Evolutionary conservation across 148 eudicot genomes (phyloP), one percentile per base, ranked within the genome.

Genomic region (Silene conica): DNA sequence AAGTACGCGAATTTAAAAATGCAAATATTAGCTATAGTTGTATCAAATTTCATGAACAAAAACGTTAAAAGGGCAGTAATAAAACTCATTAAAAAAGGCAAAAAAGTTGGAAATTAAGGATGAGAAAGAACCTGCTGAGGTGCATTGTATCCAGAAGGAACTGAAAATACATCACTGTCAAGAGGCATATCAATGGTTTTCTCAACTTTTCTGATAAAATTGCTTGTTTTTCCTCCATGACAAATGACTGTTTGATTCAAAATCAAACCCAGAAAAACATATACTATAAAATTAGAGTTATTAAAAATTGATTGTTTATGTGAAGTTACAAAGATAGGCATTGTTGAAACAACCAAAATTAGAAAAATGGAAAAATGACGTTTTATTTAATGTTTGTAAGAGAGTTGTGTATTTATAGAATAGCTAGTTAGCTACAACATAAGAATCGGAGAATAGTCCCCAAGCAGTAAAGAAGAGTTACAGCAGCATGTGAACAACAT

Each of bases 91-190:
- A 10, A 46, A 55, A 20, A 6, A 6, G 4, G 8, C 12, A 19
- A 58, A 23, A 1, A 58, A 11, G 22, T n/a, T 14, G 23, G 22
- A 25, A 41, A 23, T 6, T 61, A 50, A 4, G 6, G 70, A 46
- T 25, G 61, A 25, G 65, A 45, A 74, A 18, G 1, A 54, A 89
- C 93, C 93, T 89, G 93, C 77, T 89, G 93, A 73, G 93, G 93
- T 38, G 94, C 88, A 83, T 89, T 87, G 67, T 78, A 84, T 54
- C 95, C 91, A 9, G 83, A 80, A 81, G 95, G 95, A 15, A 70
- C 77, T 61, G 74, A 56, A 76, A 90, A 87, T 34, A 87, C 95
- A 81, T 86, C 95, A 72, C 91, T 87, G 41, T 83, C 76, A 57
- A 90, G 79, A 46, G 95, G 91, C 89, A 90, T 87, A 82, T 90